Conservation (phyloP, 495 filamentous ascomycete species). For the Penicillium pancosmium region DNA sequence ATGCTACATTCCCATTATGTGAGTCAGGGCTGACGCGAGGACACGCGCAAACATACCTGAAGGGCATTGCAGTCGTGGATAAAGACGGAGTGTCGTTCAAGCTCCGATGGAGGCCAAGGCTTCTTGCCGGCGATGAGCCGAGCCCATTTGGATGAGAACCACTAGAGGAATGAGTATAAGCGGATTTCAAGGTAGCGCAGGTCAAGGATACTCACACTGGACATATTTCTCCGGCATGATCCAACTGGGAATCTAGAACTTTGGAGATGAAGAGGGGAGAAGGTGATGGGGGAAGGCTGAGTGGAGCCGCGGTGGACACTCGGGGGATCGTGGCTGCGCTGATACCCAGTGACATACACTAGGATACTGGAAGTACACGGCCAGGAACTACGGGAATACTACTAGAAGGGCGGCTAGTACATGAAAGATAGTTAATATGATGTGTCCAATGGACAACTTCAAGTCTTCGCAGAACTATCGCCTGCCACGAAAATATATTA, state of each 20-base stretch:
- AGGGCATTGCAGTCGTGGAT: constrained; percentile 85
- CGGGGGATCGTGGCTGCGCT: background rate
- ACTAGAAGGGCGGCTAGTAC: background rate
- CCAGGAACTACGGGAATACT: background rate
- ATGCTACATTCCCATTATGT: constrained; percentile 54
- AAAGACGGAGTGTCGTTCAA: constrained; percentile 85
- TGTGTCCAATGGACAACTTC: background rate
- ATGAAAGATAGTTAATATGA: background rate
- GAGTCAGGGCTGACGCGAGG: constrained; percentile 10
- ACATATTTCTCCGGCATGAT: constrained; percentile 45
- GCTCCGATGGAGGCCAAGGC: constrained; percentile 71
- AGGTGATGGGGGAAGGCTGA: constrained; percentile 20
- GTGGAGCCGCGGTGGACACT: constrained; percentile 28
- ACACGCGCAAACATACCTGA: constrained; percentile 57
- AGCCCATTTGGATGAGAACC: constrained; percentile 52
- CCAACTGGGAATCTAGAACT: constrained; percentile 16
- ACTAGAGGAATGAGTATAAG: constrained; percentile 52
- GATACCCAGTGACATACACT: too few relatives aligned
- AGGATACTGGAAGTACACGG: too few relatives aligned
- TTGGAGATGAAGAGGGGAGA: constrained; percentile 18
- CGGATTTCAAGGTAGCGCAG: background rate
- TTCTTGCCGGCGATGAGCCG: constrained; percentile 82
- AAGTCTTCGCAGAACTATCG: background rate
- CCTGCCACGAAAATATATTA: constrained; percentile 20
- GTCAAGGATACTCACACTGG: constrained; percentile 31